Evolutionary conservation across 2,329 filamentous ascomycete species (phyloP), one percentile per base, ranked within the genome.

Genomic region (Thyridium curvatum): DNA sequence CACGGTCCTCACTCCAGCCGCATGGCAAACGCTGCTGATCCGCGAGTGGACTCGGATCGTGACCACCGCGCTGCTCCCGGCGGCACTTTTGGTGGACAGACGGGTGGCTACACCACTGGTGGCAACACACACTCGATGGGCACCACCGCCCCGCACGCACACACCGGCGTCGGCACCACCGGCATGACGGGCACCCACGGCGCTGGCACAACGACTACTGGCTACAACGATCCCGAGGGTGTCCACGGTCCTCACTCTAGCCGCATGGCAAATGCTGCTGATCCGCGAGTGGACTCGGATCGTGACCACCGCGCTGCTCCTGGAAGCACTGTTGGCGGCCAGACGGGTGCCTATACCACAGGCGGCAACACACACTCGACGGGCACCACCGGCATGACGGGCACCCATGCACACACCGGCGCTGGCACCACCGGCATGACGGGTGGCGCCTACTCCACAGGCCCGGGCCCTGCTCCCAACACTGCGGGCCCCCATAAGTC

Each of bases 241-340:
- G 50, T 49, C 1, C 47, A 56, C 34, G 69, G 71, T 9, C 64
- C 65, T n/a, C 69, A 75, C 52, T 49, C 44, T 41, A 63, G 60
- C 9, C 62, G 65, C 34, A 4, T 60, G 8, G 57, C 59, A 18
- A 77, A 77, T 54, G 68, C 70, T 31, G 49, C 55, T 12, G 72
- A 77, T 46, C 71, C 72, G 74, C 29, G 21, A 6, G 21, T 26
- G 6, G 71, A 77, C 51, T 70, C 65, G 33, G 69, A 77, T 49
- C 58, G 67, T 10, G 67, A 70, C 43, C 55, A 57, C 41, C 56
- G 58, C 17, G 56, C 51, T 37, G 51, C 34, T 18, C 34, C 14
- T 12, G 17, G 28, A 14, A 18, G 30, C 15, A 33, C 10, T 37
- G 29, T 16, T 34, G 38, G 45, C 8, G 58, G 58, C 30, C n/a